phyloP scores from a whole-genome alignment of 805 yeast species.

The Wickerhamomyces rabaulensis region DNA sequence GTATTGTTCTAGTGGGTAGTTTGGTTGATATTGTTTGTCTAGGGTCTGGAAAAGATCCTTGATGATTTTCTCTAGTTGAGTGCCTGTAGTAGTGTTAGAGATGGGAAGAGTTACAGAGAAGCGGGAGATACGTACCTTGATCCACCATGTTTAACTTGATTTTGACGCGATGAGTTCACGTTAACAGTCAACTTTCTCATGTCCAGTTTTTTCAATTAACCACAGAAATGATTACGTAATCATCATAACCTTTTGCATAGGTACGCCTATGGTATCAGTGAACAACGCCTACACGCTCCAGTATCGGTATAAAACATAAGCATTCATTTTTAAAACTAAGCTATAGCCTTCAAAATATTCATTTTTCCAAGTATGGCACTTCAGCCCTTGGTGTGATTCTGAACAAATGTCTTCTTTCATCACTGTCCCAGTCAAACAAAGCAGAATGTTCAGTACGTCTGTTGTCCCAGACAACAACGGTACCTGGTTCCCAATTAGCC shows the following conservation, averaged over 20 bases:
- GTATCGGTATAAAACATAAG: too few relatives aligned
- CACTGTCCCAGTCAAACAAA: constrained; percentile 55
- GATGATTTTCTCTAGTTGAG: constrained; percentile 16
- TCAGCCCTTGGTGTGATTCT: constrained; percentile 63
- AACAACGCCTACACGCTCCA: too few relatives aligned
- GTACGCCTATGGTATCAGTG: too few relatives aligned
- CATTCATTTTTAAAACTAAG: not conserved
- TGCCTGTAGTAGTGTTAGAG: constrained; percentile 3
- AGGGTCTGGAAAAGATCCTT: constrained; percentile 22
- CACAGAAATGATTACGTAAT: not conserved
- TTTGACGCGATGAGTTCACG: not conserved
- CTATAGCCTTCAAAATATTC: not conserved
- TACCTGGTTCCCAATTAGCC: constrained; percentile 55
- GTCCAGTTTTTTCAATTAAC: not conserved
- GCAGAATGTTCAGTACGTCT: constrained; percentile 60
- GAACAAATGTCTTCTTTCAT: constrained; percentile 56
- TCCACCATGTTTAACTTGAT: constrained; percentile 3
- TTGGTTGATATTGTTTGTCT: constrained; percentile 17
- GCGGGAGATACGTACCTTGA: constrained; percentile 4
- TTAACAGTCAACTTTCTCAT: not conserved
- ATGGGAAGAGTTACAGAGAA: not conserved
- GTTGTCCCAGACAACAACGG: constrained; percentile 69
- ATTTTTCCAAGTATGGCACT: constrained; percentile 35
- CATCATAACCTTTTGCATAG: too few relatives aligned
- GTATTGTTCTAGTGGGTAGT: constrained; percentile 15